A percentile compares a stretch with the other conserved stretches of the same genome.
Conservation (phyloP, 2,329 filamentous ascomycete genomes). For the Aspergillus clavatus region DNA sequence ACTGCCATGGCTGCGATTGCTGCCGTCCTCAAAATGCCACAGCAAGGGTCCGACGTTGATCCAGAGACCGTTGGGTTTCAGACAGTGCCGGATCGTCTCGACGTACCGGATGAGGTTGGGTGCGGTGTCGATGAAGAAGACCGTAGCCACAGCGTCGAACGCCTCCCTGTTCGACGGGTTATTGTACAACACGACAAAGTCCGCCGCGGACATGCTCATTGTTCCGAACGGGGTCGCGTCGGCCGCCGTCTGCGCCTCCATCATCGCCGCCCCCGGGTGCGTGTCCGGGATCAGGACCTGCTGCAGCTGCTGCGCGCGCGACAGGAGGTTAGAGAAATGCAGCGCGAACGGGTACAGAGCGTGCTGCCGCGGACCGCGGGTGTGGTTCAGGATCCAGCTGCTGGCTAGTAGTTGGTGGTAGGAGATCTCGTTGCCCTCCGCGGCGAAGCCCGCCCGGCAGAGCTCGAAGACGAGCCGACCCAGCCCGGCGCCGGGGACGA, state of each 20-base stretch:
- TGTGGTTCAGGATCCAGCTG: constrained; percentile 53
- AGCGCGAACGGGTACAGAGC: constrained; percentile 80
- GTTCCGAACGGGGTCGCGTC: constrained; percentile 48
- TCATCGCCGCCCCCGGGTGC: constrained; percentile 59
- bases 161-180: constrained; percentile 54
- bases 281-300: constrained; percentile 74
- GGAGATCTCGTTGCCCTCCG: constrained; percentile 92
- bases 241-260: constrained; percentile 23
- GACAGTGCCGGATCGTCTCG: constrained; percentile 71
- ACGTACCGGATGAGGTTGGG: constrained; percentile 90
- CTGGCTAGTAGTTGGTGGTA: constrained; percentile 94
- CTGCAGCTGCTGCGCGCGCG: constrained; percentile 68
- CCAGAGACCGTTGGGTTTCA: constrained; percentile 73
- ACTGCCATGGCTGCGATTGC: constrained; percentile 19
- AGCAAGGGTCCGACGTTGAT: constrained; percentile 86
- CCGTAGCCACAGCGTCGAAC: constrained; percentile 80
- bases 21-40: constrained; percentile 83
- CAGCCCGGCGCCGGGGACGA: constrained; percentile 86
- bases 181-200: constrained; percentile 84
- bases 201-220: constrained; percentile 91
- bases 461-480: constrained; percentile 87
- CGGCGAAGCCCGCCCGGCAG: constrained; percentile 64
- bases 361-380: constrained; percentile 57
- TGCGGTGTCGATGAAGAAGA: constrained; percentile 97
- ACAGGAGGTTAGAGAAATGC: constrained; percentile 79